Conservation (phyloP, 2,329 filamentous ascomycete genomes). For the Ilyonectria sp. region DNA sequence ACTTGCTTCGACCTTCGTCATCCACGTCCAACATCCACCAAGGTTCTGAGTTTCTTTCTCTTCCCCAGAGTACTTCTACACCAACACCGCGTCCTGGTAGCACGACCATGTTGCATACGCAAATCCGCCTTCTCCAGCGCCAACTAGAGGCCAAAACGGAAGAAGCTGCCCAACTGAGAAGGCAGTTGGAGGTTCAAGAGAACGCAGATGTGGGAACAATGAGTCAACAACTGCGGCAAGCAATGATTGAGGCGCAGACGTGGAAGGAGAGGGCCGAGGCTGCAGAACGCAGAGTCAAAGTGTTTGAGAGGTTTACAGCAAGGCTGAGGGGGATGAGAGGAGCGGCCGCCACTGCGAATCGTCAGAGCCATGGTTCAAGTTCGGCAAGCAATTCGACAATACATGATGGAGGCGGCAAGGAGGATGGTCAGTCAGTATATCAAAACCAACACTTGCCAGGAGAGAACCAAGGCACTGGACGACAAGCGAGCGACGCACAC, state of each 20-base stretch:
- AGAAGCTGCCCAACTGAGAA: conserved; percentile 61
- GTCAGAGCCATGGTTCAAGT: neutral
- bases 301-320: conserved; percentile 61
- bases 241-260: conserved; percentile 51
- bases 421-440: conserved; percentile 3
- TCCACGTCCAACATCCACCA: conserved; percentile 43
- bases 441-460: conserved; percentile 21
- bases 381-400: neutral
- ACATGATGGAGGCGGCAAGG: neutral
- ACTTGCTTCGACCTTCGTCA: conserved; percentile 53
- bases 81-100: conserved; percentile 45
- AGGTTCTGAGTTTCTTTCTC: neutral
- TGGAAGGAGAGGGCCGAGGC: conserved; percentile 71
- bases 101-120: conserved; percentile 60
- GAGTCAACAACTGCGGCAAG: conserved; percentile 63
- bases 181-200: conserved; percentile 62
- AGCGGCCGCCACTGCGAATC: conserved; percentile 25
- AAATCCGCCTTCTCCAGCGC: conserved; percentile 65
- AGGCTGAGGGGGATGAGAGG: conserved; percentile 53
- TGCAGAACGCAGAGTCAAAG: conserved; percentile 67
- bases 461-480: neutral
- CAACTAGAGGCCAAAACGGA: conserved; percentile 63
- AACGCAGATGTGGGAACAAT: conserved; percentile 62
- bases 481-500: neutral
- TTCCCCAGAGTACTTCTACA: conserved; percentile 16